A percentile compares a stretch with the other conserved stretches of the same genome.
phyloP scores from a whole-genome alignment of 1,284 basidiomycete species.

The Afroboletus lepidellus region DNA sequence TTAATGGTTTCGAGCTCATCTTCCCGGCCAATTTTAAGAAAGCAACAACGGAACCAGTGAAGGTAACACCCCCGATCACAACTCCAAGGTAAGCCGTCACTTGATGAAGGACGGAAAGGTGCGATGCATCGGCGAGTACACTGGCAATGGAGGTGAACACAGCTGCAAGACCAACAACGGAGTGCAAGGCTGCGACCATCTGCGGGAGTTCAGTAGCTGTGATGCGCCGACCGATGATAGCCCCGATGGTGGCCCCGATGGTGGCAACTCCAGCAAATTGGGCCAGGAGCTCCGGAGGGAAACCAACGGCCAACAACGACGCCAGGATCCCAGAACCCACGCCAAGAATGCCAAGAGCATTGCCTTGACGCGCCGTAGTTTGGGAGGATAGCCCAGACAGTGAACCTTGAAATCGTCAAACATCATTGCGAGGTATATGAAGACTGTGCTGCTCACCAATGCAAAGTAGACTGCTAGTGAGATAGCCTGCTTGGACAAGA shows the following conservation, averaged over 20 bases:
- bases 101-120: slow-evolving; percentile 69
- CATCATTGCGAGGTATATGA: background rate
- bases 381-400: slow-evolving; percentile 74
- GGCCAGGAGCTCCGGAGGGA: slow-evolving; percentile 66
- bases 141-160: slow-evolving; percentile 81
- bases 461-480: slow-evolving; percentile 78
- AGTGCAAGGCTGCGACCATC: slow-evolving; percentile 72
- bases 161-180: slow-evolving; percentile 82
- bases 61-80: slow-evolving; percentile 76
- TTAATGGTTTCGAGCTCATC: slow-evolving; percentile 71
- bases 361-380: slow-evolving; percentile 77
- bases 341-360: slow-evolving; percentile 79
- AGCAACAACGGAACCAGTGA: slow-evolving; percentile 84
- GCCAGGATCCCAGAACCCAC: slow-evolving; percentile 78
- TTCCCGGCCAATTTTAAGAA: slow-evolving; percentile 82
- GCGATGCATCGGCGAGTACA: slow-evolving; percentile 65
- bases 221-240: slow-evolving; percentile 74
- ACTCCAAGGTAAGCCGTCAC: slow-evolving; percentile 84
- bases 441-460: slow-evolving; percentile 52
- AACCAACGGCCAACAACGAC: slow-evolving; percentile 78
- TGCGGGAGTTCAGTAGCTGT: slow-evolving; percentile 85
- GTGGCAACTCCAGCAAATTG: slow-evolving; percentile 78
- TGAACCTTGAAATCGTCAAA: slow-evolving; percentile 47
- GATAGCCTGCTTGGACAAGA: slow-evolving; percentile 82
- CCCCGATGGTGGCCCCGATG: slow-evolving; percentile 65